phyloP scores from a whole-genome alignment of 1,284 basidiomycete species.

The Boletus sp. region DNA sequence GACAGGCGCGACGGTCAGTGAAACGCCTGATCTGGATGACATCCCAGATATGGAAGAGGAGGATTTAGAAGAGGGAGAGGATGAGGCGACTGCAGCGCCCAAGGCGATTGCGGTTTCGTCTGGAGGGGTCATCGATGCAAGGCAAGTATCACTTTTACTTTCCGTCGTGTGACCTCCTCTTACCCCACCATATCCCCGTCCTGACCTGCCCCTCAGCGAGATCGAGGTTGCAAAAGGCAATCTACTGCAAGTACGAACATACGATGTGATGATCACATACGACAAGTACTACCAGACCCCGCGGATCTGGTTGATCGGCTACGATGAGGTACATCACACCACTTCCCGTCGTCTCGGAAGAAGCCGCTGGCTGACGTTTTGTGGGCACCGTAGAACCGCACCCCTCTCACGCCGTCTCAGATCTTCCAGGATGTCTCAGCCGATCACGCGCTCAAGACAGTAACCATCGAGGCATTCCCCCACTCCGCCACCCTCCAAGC shows the following conservation, averaged over 20 bases:
- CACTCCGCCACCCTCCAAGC: conserved; percentile 83
- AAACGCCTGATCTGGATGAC: conserved; percentile 84
- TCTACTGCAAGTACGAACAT: conserved; percentile 92
- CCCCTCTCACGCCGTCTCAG: conserved; percentile 81
- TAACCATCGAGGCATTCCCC: conserved; percentile 98
- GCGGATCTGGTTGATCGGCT: conserved; percentile 92
- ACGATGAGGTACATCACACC: conserved; percentile 73
- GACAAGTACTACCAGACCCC: conserved; percentile 99
- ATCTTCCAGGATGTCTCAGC: conserved; percentile 98
- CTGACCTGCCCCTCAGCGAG: conserved; percentile 39
- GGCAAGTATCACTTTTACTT: conserved; percentile 30
- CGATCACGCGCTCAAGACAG: conserved; percentile 98
- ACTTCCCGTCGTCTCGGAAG: conserved; percentile 1
- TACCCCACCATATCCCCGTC: neutral
- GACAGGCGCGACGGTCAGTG: conserved; percentile 41
- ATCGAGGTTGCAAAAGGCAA: conserved; percentile 73
- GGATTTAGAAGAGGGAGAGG: conserved; percentile 74
- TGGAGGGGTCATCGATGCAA: conserved; percentile 39
- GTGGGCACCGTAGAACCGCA: conserved; percentile 63
- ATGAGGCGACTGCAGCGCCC: conserved; percentile 75
- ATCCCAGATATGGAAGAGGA: conserved; percentile 93
- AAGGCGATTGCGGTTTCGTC: conserved; percentile 41
- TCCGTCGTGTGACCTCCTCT: neutral
- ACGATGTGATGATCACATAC: conserved; percentile 99
- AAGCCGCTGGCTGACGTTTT: conserved; percentile 2